Evolutionary conservation across 352 stramenopile species (phyloP), one percentile per base, ranked within the genome.

Genomic region (Phytopythium boreale): DNA sequence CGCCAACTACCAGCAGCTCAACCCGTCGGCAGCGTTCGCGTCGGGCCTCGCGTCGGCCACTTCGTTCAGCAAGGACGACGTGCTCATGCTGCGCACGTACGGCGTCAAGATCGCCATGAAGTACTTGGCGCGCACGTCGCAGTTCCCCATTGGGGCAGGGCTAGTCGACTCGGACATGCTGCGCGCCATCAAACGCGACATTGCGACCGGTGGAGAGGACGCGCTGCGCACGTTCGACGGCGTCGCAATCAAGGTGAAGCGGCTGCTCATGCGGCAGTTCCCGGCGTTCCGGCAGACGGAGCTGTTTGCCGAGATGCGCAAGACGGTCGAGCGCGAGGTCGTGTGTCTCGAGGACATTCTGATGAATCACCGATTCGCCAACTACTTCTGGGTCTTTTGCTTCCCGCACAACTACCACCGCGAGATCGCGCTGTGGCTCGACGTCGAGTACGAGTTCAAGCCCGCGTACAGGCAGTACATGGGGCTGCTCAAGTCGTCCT

Each of bases 351-450:
- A 95, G 56, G 86, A 92, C 36, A 92, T 95, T 11, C 60, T 95
- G 65, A 92, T 95, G 82, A 95, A 95, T 61, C 87, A 93, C 52
- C 82, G 86, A 6, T 91, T 95, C 57, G 86, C 84, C 43, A 92
- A 93, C 56, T 95, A 93, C 65, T 95, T 95, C 51, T 93, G 83
- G 85, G 84, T 93, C n/a, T 95, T 95, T 63, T 64, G 92, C 20
- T 95, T 95, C 59, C 87, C 84, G 6, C 87, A 95, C 72, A 90
- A 95, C 31, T 95, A 95, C 51, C 87, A 95, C 61, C 83, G 84
- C 19, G 87, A 95, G 67, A 89, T 95, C 44, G 85, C 82, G 41
- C 66, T 95, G 20, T 95, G 84, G 85, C 66, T 95, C 27, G 87
- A 95, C 56, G 82, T 95, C 24, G 85, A 95, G 59, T 95, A 95